These are phyloP conservation scores for Herpotrichia juniperi DNA, from an alignment of 2,329 filamentous ascomycete species.

Conservation along the genomic window DNA sequence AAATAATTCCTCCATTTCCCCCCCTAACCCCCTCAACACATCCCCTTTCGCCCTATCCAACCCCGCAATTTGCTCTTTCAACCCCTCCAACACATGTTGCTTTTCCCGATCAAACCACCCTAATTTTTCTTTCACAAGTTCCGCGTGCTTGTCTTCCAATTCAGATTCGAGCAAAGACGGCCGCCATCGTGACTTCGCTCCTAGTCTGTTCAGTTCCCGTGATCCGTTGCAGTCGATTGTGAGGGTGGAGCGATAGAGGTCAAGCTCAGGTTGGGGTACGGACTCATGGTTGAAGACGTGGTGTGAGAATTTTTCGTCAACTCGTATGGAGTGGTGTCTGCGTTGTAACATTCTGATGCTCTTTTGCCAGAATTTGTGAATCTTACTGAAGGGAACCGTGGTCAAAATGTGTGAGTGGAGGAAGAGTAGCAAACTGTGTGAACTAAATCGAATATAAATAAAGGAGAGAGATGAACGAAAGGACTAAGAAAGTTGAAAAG, in stretches of 20 bases:
- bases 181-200: not conserved
- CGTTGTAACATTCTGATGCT: not conserved
- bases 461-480: not conserved
- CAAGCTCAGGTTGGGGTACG: not conserved
- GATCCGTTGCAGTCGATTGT: not conserved
- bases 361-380: not conserved
- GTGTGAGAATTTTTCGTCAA: not conserved
- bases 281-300: not conserved
- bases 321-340: not conserved
- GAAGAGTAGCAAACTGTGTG: too few species aligned
- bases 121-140: not conserved
- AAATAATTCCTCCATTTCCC: not conserved
- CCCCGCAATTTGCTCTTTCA: not conserved
- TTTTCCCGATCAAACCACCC: not conserved
- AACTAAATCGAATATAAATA: too few species aligned
- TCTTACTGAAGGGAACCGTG: not conserved
- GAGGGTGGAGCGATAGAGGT: not conserved
- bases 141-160: not conserved
- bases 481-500: too few species aligned
- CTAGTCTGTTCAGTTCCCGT: not conserved
- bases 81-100: not conserved
- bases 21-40: not conserved
- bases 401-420: too few species aligned
- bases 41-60: not conserved
- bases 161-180: not conserved